phyloP scores from a whole-genome alignment of 1,284 basidiomycete species.

The Cryptococcus wingfieldii region DNA sequence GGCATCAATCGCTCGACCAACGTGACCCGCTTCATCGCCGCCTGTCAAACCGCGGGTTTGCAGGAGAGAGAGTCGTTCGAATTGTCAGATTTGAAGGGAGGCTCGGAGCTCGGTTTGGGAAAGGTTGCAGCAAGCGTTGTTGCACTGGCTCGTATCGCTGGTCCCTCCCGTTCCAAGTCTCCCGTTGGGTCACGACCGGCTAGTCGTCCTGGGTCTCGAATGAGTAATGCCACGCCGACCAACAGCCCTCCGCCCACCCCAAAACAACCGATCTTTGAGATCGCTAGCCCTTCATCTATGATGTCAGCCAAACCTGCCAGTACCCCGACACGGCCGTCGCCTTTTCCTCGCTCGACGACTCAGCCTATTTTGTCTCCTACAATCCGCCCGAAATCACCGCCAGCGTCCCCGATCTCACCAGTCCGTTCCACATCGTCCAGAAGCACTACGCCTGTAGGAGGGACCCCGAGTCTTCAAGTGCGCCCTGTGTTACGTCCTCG shows the following conservation, averaged over 20 bases:
- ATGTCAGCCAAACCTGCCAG: background rate
- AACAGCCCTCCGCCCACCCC: conserved; percentile 6
- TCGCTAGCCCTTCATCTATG: background rate
- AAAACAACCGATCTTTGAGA: background rate
- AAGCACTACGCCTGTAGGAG: conserved; percentile 12
- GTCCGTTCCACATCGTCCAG: conserved; percentile 5
- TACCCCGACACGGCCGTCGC: background rate
- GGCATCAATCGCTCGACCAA: conserved; percentile 32
- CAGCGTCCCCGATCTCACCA: background rate
- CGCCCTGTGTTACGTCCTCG: conserved; percentile 20
- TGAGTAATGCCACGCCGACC: background rate
- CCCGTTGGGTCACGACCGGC: conserved; percentile 8
- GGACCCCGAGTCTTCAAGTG: conserved; percentile 5
- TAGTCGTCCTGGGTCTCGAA: conserved; percentile 17
- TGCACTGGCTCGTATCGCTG: conserved; percentile 60
- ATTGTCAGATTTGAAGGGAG: conserved; percentile 30
- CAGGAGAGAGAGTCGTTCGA: conserved; percentile 29
- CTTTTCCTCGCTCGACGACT: conserved; percentile 14
- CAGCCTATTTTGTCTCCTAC: conserved; percentile 20
- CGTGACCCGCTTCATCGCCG: conserved; percentile 34
- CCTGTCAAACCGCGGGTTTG: conserved; percentile 34
- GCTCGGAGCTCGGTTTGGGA: conserved; percentile 27
- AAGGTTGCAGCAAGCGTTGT: conserved; percentile 55
- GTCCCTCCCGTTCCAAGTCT: conserved; percentile 10
- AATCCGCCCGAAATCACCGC: conserved; percentile 17